Conservation (phyloP, 225 moss, liverwort and hornwort genomes). For the Sphagnum contortum region DNA sequence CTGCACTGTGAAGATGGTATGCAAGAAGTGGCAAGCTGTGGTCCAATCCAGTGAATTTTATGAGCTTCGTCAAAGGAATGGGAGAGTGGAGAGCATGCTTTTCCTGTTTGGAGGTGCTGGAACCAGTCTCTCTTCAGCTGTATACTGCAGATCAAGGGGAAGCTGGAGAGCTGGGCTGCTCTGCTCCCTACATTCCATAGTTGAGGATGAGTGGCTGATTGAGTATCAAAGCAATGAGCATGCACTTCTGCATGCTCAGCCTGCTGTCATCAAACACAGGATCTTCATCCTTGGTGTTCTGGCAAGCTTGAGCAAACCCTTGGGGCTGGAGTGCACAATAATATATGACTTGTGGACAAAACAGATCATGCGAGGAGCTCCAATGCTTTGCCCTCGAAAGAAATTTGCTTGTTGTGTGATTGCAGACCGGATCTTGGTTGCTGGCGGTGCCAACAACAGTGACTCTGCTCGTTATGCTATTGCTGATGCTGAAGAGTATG, state of each 20-base stretch:
- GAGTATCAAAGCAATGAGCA: constrained; percentile 65
- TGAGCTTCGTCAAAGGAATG: constrained; percentile 51
- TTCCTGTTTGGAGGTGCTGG: constrained; percentile 77
- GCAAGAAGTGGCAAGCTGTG: constrained; percentile 66
- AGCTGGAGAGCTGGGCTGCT: constrained; percentile 59
- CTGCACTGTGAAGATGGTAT: constrained; percentile 75
- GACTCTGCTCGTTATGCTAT: constrained; percentile 59
- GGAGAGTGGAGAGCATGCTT: constrained; percentile 66
- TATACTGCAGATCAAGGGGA: constrained; percentile 54
- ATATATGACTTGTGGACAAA: constrained; percentile 79
- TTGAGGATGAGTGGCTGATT: constrained; percentile 57
- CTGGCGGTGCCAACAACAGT: constrained; percentile 61
- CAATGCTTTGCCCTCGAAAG: constrained; percentile 62
- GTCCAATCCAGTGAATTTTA: constrained; percentile 71
- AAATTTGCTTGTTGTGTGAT: constrained; percentile 79
- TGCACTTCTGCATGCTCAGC: constrained; percentile 67
- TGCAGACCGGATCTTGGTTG: constrained; percentile 53
- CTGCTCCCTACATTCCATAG: constrained; percentile 55
- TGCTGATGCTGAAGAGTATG: constrained; percentile 59
- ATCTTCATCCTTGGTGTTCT: constrained; percentile 70
- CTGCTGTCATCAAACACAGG: constrained; percentile 69
- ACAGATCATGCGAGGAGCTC: constrained; percentile 56
- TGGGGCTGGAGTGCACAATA: constrained; percentile 60
- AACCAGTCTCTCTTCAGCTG: constrained; percentile 54
- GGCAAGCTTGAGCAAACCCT: constrained; percentile 35